Conservation (phyloP, 2,329 filamentous ascomycete species). For the Epichloe gansuensis region DNA sequence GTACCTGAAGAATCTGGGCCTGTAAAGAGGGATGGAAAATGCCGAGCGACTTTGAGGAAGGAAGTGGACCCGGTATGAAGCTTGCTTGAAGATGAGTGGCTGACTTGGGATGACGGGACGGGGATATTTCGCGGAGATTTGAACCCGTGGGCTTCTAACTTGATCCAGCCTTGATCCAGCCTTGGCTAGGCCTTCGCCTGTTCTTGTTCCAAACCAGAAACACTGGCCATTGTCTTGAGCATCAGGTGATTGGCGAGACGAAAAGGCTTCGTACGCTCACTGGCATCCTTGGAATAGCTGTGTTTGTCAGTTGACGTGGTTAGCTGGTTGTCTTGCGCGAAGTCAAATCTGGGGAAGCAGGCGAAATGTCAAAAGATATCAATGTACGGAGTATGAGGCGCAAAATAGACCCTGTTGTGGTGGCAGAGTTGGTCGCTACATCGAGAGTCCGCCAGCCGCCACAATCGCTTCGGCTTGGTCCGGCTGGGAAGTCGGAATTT, state of each 20-base stretch:
- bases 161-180: too few species aligned
- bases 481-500: too few species aligned
- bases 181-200: not conserved
- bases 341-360: not conserved
- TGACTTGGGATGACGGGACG: not conserved
- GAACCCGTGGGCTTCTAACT: too few species aligned
- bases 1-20: not conserved
- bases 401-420: too few species aligned
- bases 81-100: not conserved
- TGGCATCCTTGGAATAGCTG: too few species aligned
- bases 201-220: not conserved
- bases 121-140: not conserved
- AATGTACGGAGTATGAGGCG: not conserved
- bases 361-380: not conserved
- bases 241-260: too few species aligned
- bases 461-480: too few species aligned
- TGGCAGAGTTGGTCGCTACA: not conserved
- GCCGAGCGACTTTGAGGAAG: not conserved
- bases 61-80: not conserved
- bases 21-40: not conserved
- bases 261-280: too few species aligned
- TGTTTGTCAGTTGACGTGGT: too few species aligned
- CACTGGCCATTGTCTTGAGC: not conserved
- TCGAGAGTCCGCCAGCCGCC: too few species aligned
- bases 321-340: not conserved